Evolutionary conservation across 176 grass and related monocot genomes (phyloP).

Genomic region (Oryza officinalis): DNA sequence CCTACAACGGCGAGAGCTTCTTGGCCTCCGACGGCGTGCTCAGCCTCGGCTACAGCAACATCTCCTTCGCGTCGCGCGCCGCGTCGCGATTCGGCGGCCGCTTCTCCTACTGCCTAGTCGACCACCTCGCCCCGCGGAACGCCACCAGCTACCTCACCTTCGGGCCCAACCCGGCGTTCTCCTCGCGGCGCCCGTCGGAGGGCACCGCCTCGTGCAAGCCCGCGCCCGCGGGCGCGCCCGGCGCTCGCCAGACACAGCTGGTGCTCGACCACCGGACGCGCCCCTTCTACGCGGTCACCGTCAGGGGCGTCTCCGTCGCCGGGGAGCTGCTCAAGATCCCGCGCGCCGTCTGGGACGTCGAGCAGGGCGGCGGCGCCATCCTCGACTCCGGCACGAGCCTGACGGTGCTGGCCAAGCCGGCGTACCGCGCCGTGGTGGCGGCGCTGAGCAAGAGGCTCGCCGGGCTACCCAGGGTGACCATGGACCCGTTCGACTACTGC

Average conservation of each 20-base stretch:
- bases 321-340: constrained; percentile 69
- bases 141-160: constrained; percentile 82
- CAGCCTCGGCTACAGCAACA: constrained; percentile 80
- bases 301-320: constrained; percentile 64
- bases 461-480: constrained; percentile 41
- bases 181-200: background rate
- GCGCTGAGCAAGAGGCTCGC: constrained; percentile 56
- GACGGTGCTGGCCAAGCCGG: constrained; percentile 62
- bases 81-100: constrained; percentile 71
- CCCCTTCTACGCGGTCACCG: constrained; percentile 70
- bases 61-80: constrained; percentile 79
- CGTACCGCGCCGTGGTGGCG: constrained; percentile 62
- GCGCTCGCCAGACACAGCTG: constrained; percentile 53
- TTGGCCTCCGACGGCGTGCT: constrained; percentile 77
- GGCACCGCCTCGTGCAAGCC: background rate
- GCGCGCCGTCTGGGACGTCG: constrained; percentile 67
- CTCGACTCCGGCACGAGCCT: constrained; percentile 91
- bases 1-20: constrained; percentile 65
- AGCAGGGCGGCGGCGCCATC: constrained; percentile 71
- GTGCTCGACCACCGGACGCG: constrained; percentile 61
- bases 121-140: constrained; percentile 91
- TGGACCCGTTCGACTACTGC: constrained; percentile 95
- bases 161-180: constrained; percentile 55
- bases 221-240: background rate
- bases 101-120: constrained; percentile 99